A percentile compares a stretch with the other conserved stretches of the same genome.
These are phyloP conservation scores for Ganoderma resinaceum DNA, from an alignment of 1,284 basidiomycete genomes.

Conservation along the genomic window DNA sequence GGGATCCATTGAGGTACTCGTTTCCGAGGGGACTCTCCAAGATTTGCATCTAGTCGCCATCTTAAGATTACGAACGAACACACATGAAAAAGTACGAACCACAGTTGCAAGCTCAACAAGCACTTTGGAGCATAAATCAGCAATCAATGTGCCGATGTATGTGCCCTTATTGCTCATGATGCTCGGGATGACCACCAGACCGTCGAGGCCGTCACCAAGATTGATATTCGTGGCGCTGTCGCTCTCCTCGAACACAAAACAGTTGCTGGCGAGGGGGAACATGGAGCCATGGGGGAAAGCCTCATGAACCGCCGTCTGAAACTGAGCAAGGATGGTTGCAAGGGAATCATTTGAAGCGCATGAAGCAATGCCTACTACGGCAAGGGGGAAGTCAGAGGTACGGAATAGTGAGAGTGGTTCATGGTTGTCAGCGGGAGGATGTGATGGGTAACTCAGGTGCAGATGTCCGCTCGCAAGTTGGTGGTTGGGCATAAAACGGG, in stretches of 20 bases:
- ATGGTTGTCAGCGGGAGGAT: slow-evolving; percentile 69
- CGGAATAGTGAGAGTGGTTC: slow-evolving; percentile 69
- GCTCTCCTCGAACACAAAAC: slow-evolving; percentile 82
- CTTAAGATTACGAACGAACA: slow-evolving; percentile 25
- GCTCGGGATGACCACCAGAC: slow-evolving; percentile 76
- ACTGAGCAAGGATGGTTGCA: slow-evolving; percentile 68
- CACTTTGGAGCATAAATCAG: slow-evolving; percentile 86
- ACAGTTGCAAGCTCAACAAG: slow-evolving; percentile 83
- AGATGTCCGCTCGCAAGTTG: slow-evolving; percentile 72
- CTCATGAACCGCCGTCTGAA: slow-evolving; percentile 65
- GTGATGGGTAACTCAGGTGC: slow-evolving; percentile 75
- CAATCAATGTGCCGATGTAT: slow-evolving; percentile 86
- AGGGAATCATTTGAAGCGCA: slow-evolving; percentile 66
- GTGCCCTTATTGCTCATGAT: slow-evolving; percentile 83
- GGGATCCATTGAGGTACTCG: slow-evolving; percentile 72
- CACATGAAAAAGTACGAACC: slow-evolving; percentile 50
- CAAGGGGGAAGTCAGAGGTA: slow-evolving; percentile 80
- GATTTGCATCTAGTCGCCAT: slow-evolving; percentile 56
- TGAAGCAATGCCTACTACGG: slow-evolving; percentile 79
- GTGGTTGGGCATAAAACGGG: slow-evolving; percentile 83
- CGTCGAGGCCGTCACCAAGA: slow-evolving; percentile 63
- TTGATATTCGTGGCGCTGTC: slow-evolving; percentile 64
- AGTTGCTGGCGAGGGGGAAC: slow-evolving; percentile 79
- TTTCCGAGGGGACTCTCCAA: slow-evolving; percentile 78
- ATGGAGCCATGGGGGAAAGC: slow-evolving; percentile 69